Conservation (phyloP, 345 rosid species). For the Odontarrhena argentea region DNA sequence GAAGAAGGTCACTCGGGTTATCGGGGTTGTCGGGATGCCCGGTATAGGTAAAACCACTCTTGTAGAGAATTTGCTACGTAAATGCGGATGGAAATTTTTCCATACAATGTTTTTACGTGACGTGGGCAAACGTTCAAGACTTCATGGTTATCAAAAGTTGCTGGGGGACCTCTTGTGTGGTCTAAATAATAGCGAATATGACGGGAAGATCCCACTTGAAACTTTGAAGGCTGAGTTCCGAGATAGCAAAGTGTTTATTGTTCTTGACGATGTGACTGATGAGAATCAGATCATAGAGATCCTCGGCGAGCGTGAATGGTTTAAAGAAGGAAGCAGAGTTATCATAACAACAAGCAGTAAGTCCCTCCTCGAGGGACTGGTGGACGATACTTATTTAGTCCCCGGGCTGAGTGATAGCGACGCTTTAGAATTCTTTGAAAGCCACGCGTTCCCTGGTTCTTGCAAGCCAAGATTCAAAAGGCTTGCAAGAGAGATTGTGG, state of each 20-base stretch:
- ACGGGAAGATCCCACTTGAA: neutral
- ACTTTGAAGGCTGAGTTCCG: neutral
- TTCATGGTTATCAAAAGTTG: neutral
- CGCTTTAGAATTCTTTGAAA: conserved; percentile 13
- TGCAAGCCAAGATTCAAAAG: neutral
- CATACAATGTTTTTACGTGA: conserved; percentile 23
- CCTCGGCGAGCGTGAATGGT: conserved; percentile 16
- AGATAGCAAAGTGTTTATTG: conserved; percentile 14
- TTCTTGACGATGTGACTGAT: conserved; percentile 33
- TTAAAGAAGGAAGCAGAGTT: conserved; percentile 31
- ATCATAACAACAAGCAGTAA: conserved; percentile 26
- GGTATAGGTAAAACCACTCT: conserved; percentile 38
- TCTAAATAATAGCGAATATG: neutral
- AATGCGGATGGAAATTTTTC: conserved; percentile 2
- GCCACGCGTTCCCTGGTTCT: conserved; percentile 23
- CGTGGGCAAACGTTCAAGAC: neutral
- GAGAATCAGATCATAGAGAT: conserved; percentile 1
- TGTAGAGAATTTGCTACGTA: conserved; percentile 6
- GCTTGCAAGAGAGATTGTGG: conserved; percentile 11
- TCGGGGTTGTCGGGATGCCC: conserved; percentile 35
- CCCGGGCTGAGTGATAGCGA: conserved; percentile 14
- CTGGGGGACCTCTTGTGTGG: conserved; percentile 1
- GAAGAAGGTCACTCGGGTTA: conserved; percentile 15
- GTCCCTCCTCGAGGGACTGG: conserved; percentile 10
- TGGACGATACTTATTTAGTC: conserved; percentile 16